Conservation (phyloP, 495 filamentous ascomycete species). For the Pyronema omphalodes region DNA sequence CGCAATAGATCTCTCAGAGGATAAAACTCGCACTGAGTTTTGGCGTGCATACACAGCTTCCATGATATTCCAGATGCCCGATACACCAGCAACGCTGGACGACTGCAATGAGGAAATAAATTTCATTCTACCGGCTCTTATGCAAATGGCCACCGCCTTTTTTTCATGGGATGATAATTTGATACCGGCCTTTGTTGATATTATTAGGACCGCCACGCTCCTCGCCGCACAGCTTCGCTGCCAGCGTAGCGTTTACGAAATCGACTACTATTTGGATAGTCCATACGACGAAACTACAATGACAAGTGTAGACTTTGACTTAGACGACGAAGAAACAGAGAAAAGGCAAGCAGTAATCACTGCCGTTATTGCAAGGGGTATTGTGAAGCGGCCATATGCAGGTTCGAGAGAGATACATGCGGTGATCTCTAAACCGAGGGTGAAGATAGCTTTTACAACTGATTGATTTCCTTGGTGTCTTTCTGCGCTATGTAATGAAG, state of each 20-base stretch:
- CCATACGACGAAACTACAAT: not conserved
- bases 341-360: no score
- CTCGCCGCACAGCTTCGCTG: not conserved
- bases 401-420: not conserved
- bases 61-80: not conserved
- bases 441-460: not conserved
- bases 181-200: not conserved
- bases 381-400: not conserved
- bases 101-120: not conserved
- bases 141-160: no score
- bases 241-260: not conserved
- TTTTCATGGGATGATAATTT: no score
- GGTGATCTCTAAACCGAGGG: not conserved
- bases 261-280: not conserved
- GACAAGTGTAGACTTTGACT: not conserved
- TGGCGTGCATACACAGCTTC: slow-evolving; percentile 1
- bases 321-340: not conserved
- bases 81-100: not conserved
- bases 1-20: not conserved
- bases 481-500: no score
- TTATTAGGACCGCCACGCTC: not conserved
- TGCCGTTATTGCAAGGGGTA: not conserved
- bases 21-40: not conserved
- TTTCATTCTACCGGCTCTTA: no score
- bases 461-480: no score